Conservation (phyloP, 2,329 filamentous ascomycete species). For the Xylaria sp. region DNA sequence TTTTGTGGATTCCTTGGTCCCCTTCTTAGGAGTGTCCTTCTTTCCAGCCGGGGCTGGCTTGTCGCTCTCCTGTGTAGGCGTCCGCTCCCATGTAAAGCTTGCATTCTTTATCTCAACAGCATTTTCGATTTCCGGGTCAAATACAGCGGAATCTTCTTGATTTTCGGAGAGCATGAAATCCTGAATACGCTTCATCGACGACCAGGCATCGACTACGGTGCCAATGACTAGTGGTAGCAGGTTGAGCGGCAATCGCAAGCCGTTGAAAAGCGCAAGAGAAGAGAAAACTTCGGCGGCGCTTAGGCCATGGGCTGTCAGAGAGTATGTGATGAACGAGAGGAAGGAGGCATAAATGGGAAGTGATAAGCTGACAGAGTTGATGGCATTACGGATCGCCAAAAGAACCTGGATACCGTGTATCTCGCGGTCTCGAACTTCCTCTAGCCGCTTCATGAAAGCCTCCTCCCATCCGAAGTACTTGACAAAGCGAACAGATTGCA, state of each 20-base stretch:
- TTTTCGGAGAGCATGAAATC: conserved; percentile 91
- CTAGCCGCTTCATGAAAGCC: conserved; percentile 82
- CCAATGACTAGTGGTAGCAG: conserved; percentile 88
- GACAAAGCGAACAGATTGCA: conserved; percentile 91
- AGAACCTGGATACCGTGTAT: conserved; percentile 86
- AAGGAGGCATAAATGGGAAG: conserved; percentile 95
- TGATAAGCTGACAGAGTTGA: conserved; percentile 85
- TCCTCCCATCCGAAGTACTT: conserved; percentile 98
- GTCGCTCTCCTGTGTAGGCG: conserved; percentile 65
- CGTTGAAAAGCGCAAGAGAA: conserved; percentile 92
- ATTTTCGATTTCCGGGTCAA: conserved; percentile 67
- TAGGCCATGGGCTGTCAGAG: conserved; percentile 73
- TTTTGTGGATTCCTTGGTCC: conserved; percentile 45
- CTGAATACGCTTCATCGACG: conserved; percentile 85
- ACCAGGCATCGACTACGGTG: conserved; percentile 89
- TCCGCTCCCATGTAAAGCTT: conserved; percentile 88
- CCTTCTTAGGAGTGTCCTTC: conserved; percentile 57
- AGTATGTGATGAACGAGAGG: conserved; percentile 89
- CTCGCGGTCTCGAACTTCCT: conserved; percentile 78
- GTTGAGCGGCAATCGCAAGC: conserved; percentile 88
- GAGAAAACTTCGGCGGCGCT: conserved; percentile 87
- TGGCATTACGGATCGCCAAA: conserved; percentile 83
- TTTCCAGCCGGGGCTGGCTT: conserved; percentile 63
- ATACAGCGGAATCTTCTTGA: conserved; percentile 74
- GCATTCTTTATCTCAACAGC: conserved; percentile 79